Evolutionary conservation across 2,329 filamentous ascomycete species (phyloP), one percentile per base, ranked within the genome.

Genomic region (Zymoseptoria pseudotritici): DNA sequence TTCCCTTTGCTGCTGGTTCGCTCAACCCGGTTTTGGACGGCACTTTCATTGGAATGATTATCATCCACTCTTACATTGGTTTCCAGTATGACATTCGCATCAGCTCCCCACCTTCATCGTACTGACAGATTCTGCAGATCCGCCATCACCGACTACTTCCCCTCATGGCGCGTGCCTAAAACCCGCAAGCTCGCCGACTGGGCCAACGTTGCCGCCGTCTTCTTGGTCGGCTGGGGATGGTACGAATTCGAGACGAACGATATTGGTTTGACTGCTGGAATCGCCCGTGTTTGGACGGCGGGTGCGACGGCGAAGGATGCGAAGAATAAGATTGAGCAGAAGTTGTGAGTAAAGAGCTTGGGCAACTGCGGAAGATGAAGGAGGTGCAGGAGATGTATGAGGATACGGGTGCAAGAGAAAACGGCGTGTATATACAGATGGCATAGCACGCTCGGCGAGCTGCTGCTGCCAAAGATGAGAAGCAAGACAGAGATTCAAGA

Each of bases 191-290:
- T 80, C n/a, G 81, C 86, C 73, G 84, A 83, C 75, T 97, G 91
- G 91, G 79, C 82, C 46, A 84, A 97, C 64, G 91, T 92, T 71
- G 78, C 82, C 53, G 86, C 84, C 61, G 97, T 95, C 10, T 80
- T 93, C 60, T 79, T 90, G 56, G 90, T 92, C 64, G 91, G 89
- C 55, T 82, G 96, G 66, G 92, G 92, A 60, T 82, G 97, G 71
- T 99, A 99, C 79, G 93, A 97, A 77, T 97, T 97, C 71, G 94
- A 99, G 86, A 99, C 94, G 31, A 97, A 97, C 73, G 94, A 99
- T 69, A 91, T 99, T 56, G 94, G 94, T 66, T 76, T 99, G 61
- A 96, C 91, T 8, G 93, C 96, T 82, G 88, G 87, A 31, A 82
- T 97, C 67, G 91, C 89, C 83, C 85, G 89, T 73, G 80, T 97